These are phyloP conservation scores for Lathyrus sativus DNA, from an alignment of 306 rosid species.

Conservation along the genomic window DNA sequence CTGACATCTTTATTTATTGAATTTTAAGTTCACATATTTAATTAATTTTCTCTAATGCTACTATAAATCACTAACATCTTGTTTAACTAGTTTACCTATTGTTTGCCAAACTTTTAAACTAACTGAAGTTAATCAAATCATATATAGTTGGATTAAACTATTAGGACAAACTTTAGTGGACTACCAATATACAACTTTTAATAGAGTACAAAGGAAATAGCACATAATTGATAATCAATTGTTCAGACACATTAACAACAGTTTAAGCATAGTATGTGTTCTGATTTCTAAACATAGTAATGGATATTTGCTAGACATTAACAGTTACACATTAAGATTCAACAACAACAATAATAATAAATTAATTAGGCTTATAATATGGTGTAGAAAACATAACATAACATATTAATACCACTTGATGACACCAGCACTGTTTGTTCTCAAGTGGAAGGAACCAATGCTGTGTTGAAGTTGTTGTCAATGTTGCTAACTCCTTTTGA, in stretches of 20 bases:
- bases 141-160: too few species aligned
- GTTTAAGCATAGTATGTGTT: not conserved
- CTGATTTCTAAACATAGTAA: not conserved
- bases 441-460: not conserved
- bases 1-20: too few species aligned
- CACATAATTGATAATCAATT: not conserved
- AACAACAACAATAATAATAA: not conserved
- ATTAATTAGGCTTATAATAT: not conserved
- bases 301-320: not conserved
- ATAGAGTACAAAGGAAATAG: not conserved
- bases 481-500: constrained; percentile 33
- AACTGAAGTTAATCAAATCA: too few species aligned
- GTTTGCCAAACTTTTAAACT: too few species aligned
- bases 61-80: too few species aligned
- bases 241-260: not conserved
- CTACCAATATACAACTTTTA: too few species aligned
- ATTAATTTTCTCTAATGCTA: too few species aligned
- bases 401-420: not conserved
- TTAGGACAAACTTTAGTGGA: too few species aligned
- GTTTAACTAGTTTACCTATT: too few species aligned
- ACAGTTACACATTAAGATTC: constrained; percentile 3
- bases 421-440: not conserved
- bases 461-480: constrained; percentile 12
- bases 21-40: too few species aligned
- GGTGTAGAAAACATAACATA: not conserved